Base-by-base conservation (phyloP, 225 moss, liverwort and hornwort genomes). In the Ulota crispa region DNA sequence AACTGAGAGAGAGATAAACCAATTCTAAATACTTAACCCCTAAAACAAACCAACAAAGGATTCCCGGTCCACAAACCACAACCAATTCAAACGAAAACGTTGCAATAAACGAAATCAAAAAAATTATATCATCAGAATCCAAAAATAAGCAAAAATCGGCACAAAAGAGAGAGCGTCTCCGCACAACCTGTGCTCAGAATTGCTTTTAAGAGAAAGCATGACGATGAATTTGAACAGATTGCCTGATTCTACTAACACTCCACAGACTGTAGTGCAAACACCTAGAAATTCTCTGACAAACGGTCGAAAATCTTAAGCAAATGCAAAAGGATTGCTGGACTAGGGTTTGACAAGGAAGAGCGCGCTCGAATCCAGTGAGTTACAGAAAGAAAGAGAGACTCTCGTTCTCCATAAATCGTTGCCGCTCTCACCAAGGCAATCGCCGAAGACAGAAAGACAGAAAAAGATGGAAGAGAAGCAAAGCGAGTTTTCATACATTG, bases 261-360 rank as follows among this genome's bases (percentile, higher is more conserved):
- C 73, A 16, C 15, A 39, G 28, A 23, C 6, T 53, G 30, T 21
- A 23, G 64, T 52, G 39, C 50, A 28, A 54, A 23, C 28, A 54
- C 39, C 54, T 45, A 54, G 14, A 64, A 52, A 14, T 28, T 55
- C 63, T 52, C 19, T 23, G 39, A 4, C 0, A 65, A 63, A 36
- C 16, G 5, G 24, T 30, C 56, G 50, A 12, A 28, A 27, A 37
- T 5, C 66, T 64, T 16, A 60, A 50, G 50, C 11, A 42, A 55
- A 73, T 41, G 64, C 14, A 56, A 64, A 1, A 47, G 34, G 32
- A 37, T 16, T 32, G 15, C 52, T 69, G 16, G 41, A 20, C 14
- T 78, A 64, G 43, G 42, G 69, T 74, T 86, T 82, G 50, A 31
- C 21, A 75, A 66, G 20, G 66, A 43, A 23, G 28, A 4, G 50